Base-by-base conservation (phyloP, 2,329 filamentous ascomycete species). In the Fusarium luffae region DNA sequence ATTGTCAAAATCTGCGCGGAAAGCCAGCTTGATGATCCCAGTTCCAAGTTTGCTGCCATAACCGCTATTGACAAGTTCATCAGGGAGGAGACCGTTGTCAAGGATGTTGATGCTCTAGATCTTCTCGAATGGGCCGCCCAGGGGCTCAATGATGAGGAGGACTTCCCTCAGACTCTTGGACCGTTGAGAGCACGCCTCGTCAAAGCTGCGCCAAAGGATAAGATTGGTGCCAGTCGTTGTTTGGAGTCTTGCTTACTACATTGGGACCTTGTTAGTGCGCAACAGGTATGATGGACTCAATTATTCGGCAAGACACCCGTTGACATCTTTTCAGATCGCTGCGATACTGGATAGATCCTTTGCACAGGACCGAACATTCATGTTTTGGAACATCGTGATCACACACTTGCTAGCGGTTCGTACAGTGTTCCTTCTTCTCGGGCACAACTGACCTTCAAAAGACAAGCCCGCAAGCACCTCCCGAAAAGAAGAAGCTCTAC, bases 191-290 rank as follows among this genome's bases (percentile, higher is more conserved):
- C 80, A 13, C 81, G 84, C 32, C 81, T 85, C 48, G 86, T 84
- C 49, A 89, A 89, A 76, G 83, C 84, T 11, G 78, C 82, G n/a
- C 82, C 85, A 13, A 84, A 83, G 69, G 82, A 84, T 60, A 83
- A 80, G 65, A 75, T 72, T 30, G 74, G 75, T 19, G 82, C 77
- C 7, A 77, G 80, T 11, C 79, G 79, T 44, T 88, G 84, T 61
- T 78, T 89, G 46, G 82, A 86, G 68, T 82, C 84, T 11, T 89
- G 87, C 68, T 71, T 89, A 56, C 77, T 84, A 64, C 80, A 86
- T 54, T 87, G 85, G 81, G 87, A 89, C 68, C 80, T 88, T 57
- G 79, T 82, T 59, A 86, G 85, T 71, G 85, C 86, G 4, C 87
- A 89, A 74, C 85, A 87, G 79, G 86, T 88, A 77, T 63, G 76